Evolutionary conservation across 2,329 filamentous ascomycete genomes (phyloP), one percentile per base, ranked within the genome.

Genomic region (Paraphaeosphaeria minitans): DNA sequence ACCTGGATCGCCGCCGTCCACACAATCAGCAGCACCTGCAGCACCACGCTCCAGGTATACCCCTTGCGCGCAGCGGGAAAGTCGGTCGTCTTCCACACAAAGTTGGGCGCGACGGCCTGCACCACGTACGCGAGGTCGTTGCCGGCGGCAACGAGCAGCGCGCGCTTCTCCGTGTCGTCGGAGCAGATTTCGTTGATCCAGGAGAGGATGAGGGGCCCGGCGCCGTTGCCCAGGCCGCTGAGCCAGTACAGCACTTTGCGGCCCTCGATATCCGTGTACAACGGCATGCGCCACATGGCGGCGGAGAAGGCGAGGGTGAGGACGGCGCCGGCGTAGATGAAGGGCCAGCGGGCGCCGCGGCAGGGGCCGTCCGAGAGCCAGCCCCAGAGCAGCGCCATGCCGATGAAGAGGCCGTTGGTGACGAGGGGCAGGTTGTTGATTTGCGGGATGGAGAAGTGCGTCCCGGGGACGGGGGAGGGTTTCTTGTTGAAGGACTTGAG

Each of bases 111-210:
- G 6, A 53, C 37, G 33, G 51, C 51, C 29, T 53, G 51, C 24
- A 53, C 51, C 1, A 53, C 51, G 29, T 53, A 53, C 13, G 51
- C 51, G 8, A 53, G 42, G 13, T 53, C 51, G 21, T 53, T 53
- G 4, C 51, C 51, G 8, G 51, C 51, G 24, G 51, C 51, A 3
- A 53, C 51, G 2, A 53, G 39, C 22, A 53, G 39, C 2, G 51
- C 51, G 2, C 51, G 24, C 24, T 53, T 53, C 16, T 53, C 51
- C 37, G 51, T 53, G 22, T 53, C 51, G 13, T 33, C 39, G 10
- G 51, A 53, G 51, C 51, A 53, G 37, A 53, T 53, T 16, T 53
- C 51, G 37, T 53, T 53, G 8, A 53, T 43, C 51, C 51, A 53
- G 8, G 51, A 53, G 42, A 53, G 39, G 29, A 53, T 53, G 3